Base-by-base conservation (phyloP, 306 rosid species). In the Rosa persica region DNA sequence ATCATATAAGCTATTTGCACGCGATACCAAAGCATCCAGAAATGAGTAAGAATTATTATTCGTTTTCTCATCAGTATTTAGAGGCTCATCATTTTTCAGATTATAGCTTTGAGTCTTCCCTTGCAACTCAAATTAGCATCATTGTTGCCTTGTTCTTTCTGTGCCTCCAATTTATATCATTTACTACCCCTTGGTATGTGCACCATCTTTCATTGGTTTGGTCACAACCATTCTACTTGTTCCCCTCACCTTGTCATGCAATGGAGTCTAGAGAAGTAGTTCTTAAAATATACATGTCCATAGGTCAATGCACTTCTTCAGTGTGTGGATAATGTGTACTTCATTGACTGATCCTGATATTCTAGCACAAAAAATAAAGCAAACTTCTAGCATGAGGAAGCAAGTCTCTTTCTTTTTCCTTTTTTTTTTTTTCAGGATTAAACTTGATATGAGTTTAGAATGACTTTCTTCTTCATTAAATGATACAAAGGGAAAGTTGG, bases 1-100 rank as follows among this genome's bases (percentile, higher is more conserved):
- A 72, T 93, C 98, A 62, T 95, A 91, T 92, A 95, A 89, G 89
- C 88, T 92, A 89, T 95, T 91, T 82, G 99, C 98, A 12, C 98
- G 99, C 79, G 99, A 93, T 78, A 95, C 99, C 73, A 95, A 95
- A 86, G 92, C 98, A 77, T 93, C 99, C 39, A 89, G 99, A 90
- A 93, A 90, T 42, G 90, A 72, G 99, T 95, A 87, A 95, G 98
- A 74, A 79, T 54, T 74, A 51, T 47, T 55, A 67, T 65, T 77
- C n/a, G 23, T 73, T 76, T 68, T 66, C n/a, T 78, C 72, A 67
- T 79, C 58, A 38, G 55, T 48, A 49, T 70, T 72, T 51, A 20
- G 15, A 38, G n/a, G 52, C 67, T 8, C 42, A 22, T 54, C 2
- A 13, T 13, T 38, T 7, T 54, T n/a, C 12, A 36, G 22, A 40